phyloP scores from a whole-genome alignment of 2,329 filamentous ascomycete species.

The Aspergillus vadensis region DNA sequence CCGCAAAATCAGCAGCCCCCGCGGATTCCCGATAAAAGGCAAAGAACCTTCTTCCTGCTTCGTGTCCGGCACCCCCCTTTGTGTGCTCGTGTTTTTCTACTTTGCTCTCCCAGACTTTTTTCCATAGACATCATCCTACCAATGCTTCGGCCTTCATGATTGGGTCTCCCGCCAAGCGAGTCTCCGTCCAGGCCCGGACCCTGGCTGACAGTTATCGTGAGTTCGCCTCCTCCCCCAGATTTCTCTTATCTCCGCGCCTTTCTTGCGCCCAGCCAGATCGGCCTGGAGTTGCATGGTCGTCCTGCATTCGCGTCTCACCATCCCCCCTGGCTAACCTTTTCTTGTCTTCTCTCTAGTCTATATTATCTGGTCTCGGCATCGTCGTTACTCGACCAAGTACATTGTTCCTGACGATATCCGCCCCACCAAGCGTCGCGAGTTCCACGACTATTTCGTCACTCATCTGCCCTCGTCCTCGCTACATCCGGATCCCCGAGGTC shows the following conservation, averaged over 20 bases:
- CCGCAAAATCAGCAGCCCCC: conserved; percentile 23
- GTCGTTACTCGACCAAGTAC: conserved; percentile 27
- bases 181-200: conserved; percentile 43
- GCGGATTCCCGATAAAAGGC: conserved; percentile 16
- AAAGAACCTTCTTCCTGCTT: conserved; percentile 4
- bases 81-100: conserved; percentile 7
- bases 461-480: conserved; percentile 91
- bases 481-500: conserved; percentile 75
- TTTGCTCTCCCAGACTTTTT: conserved; percentile 1
- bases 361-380: not conserved
- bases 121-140: conserved; percentile 20
- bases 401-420: conserved; percentile 15
- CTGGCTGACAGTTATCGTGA: conserved; percentile 42
- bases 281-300: conserved; percentile 1
- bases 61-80: conserved; percentile 4
- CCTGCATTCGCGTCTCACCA: not conserved
- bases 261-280: conserved; percentile 14
- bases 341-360: not conserved
- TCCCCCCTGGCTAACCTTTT: not conserved
- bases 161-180: conserved; percentile 40
- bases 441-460: conserved; percentile 97
- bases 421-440: conserved; percentile 52
- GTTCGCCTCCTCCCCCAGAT: conserved; percentile 18
- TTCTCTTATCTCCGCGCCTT: conserved; percentile 20
- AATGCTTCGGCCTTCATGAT: conserved; percentile 42